phyloP scores from a whole-genome alignment of 768 basidiomycete genomes.

The Xerocomellus intermedius region DNA sequence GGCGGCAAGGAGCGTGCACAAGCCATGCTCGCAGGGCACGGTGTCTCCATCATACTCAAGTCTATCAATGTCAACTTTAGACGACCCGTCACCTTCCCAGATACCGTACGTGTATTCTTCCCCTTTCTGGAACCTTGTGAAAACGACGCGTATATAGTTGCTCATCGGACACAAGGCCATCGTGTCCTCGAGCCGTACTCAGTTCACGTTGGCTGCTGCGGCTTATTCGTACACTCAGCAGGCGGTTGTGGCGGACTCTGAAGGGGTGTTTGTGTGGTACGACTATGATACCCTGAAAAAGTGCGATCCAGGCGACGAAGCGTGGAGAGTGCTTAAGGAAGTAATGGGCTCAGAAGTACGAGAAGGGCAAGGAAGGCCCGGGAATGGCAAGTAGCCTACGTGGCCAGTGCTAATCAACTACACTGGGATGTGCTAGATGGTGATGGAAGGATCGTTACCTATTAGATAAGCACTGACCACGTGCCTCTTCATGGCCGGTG shows the following conservation, averaged over 20 bases:
- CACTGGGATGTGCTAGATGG: not conserved
- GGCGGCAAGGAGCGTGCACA: conserved; percentile 56
- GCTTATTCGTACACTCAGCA: conserved; percentile 67
- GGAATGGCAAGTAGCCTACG: not conserved
- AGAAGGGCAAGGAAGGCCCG: conserved; percentile 9
- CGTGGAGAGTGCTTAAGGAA: conserved; percentile 34
- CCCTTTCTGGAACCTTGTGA: conserved; percentile 1
- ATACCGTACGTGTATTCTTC: conserved; percentile 52
- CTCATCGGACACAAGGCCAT: conserved; percentile 61
- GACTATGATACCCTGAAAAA: conserved; percentile 69
- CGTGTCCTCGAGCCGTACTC: conserved; percentile 35
- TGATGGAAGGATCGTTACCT: conserved; percentile 8
- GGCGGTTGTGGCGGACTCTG: conserved; percentile 61
- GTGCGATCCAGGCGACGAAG: conserved; percentile 56
- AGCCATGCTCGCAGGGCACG: conserved; percentile 60
- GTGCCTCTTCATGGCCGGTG: conserved; percentile 14
- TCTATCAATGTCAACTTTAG: conserved; percentile 65
- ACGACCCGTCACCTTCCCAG: conserved; percentile 72
- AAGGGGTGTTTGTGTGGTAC: conserved; percentile 72
- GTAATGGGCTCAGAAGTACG: conserved; percentile 20
- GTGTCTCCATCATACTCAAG: conserved; percentile 74
- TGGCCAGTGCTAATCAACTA: not conserved
- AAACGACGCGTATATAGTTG: conserved; percentile 38
- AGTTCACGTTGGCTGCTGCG: conserved; percentile 51
- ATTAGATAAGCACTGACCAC: conserved; percentile 16